A percentile compares a stretch with the other conserved stretches of the same genome.
These are phyloP conservation scores for Terana coerulea DNA, from an alignment of 768 basidiomycete species.

Conservation along the genomic window DNA sequence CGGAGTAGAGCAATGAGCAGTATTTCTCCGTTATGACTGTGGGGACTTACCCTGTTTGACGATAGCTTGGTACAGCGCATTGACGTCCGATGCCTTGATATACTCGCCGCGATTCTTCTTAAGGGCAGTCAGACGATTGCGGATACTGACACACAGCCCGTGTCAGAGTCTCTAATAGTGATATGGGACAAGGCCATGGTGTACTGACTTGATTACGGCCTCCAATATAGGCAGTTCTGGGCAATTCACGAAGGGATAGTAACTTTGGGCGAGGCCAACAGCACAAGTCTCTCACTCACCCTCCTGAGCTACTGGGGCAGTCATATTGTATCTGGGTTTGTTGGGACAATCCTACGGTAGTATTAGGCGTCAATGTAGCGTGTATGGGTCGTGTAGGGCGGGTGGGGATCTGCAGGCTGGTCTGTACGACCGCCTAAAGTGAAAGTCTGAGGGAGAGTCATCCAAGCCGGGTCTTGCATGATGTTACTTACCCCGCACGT, in stretches of 20 bases:
- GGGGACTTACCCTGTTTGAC: conserved; percentile 82
- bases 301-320: conserved; percentile 75
- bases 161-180: conserved; percentile 2
- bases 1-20: not conserved
- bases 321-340: conserved; percentile 38
- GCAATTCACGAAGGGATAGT: conserved; percentile 20
- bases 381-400: not conserved
- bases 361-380: not conserved
- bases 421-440: not conserved
- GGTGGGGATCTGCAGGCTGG: not conserved
- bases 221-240: conserved; percentile 92
- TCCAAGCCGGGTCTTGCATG: conserved; percentile 8
- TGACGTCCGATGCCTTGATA: conserved; percentile 91
- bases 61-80: conserved; percentile 86
- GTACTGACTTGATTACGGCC: conserved; percentile 78
- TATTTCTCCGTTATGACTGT: not conserved
- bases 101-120: conserved; percentile 92
- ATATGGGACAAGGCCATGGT: conserved; percentile 6
- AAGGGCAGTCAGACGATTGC: conserved; percentile 90
- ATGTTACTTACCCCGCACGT: conserved; percentile 13
- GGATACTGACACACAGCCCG: conserved; percentile 53
- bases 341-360: not conserved
- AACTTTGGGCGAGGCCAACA: conserved; percentile 16
- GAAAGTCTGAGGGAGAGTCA: not conserved
- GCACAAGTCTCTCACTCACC: conserved; percentile 39